phyloP scores from a whole-genome alignment of 129 eudicot genomes.

The Tagetes erecta region DNA sequence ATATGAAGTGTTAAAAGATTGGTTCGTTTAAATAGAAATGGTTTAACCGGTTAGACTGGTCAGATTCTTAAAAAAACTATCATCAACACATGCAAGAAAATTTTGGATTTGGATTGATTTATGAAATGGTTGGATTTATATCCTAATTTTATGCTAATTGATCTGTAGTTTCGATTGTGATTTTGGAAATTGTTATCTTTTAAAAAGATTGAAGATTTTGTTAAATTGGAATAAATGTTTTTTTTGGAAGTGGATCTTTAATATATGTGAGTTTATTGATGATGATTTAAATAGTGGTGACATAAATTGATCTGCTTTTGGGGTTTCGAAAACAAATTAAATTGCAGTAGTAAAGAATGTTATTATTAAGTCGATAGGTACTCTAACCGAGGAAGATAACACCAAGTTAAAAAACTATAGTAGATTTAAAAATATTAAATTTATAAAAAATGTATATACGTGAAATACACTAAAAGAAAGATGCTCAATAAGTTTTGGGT shows the following conservation, averaged over 20 bases:
- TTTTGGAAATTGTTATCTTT: neutral
- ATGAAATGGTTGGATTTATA: neutral
- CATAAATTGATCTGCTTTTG: conserved; percentile 25
- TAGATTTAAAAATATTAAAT: too few relatives aligned
- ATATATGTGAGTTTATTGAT: conserved; percentile 1
- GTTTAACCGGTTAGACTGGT: too few relatives aligned
- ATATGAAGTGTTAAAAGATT: too few relatives aligned
- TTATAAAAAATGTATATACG: too few relatives aligned
- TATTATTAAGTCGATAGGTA: conserved; percentile 23
- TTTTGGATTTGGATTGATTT: too few relatives aligned
- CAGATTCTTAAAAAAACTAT: too few relatives aligned
- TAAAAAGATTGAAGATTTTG: neutral
- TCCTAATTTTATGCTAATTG: neutral
- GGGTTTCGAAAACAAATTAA: conserved; percentile 8
- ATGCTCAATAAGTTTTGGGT: too few relatives aligned
- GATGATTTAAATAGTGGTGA: conserved; percentile 11
- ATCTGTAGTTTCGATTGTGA: too few relatives aligned
- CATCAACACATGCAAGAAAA: too few relatives aligned
- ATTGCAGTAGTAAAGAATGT: conserved; percentile 24
- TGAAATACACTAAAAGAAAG: too few relatives aligned
- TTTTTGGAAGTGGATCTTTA: neutral
- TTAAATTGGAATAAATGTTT: neutral
- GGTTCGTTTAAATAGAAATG: too few relatives aligned
- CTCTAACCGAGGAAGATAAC: conserved; percentile 34
- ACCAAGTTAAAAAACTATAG: neutral